Evolutionary conservation across 352 stramenopile species (phyloP).

Genomic region (Pseudoperonospora humuli): DNA sequence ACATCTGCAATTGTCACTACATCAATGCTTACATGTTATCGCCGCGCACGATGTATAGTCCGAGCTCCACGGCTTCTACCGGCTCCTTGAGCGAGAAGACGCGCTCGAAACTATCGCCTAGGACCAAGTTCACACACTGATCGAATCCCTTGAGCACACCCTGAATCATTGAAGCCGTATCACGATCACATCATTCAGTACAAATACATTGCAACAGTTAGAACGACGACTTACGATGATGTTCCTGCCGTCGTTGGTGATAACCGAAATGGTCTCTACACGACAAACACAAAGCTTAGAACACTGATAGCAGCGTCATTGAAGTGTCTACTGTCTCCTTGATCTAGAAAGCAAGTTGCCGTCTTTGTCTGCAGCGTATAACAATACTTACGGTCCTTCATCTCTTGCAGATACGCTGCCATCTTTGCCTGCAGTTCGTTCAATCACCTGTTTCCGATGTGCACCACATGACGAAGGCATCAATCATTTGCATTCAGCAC

Average conservation of each 20-base stretch:
- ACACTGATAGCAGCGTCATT: neutral
- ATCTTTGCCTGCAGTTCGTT: constrained; percentile 26
- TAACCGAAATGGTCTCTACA: constrained; percentile 86
- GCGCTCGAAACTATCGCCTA: constrained; percentile 91
- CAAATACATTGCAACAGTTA: neutral
- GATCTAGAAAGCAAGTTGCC: neutral
- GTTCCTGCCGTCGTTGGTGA: constrained; percentile 92
- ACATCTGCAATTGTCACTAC: neutral
- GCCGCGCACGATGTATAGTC: constrained; percentile 90
- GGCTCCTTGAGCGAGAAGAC: constrained; percentile 88
- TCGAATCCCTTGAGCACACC: constrained; percentile 89
- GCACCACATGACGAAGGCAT: constrained; percentile 3
- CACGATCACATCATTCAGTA: neutral
- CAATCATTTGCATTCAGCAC: constrained; percentile 7
- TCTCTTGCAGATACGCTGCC: constrained; percentile 76
- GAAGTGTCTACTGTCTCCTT: no score
- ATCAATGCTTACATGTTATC: constrained; percentile 85
- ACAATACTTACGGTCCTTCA: constrained; percentile 67
- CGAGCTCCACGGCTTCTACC: constrained; percentile 86
- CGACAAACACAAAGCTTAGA: neutral
- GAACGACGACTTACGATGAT: constrained; percentile 69
- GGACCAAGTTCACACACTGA: constrained; percentile 89
- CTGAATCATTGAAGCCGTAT: constrained; percentile 17
- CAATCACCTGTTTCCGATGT: neutral
- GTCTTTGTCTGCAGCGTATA: neutral